These are phyloP conservation scores for Carex myosuroides DNA, from an alignment of 176 grass and related monocot species.

Conservation along the genomic window DNA sequence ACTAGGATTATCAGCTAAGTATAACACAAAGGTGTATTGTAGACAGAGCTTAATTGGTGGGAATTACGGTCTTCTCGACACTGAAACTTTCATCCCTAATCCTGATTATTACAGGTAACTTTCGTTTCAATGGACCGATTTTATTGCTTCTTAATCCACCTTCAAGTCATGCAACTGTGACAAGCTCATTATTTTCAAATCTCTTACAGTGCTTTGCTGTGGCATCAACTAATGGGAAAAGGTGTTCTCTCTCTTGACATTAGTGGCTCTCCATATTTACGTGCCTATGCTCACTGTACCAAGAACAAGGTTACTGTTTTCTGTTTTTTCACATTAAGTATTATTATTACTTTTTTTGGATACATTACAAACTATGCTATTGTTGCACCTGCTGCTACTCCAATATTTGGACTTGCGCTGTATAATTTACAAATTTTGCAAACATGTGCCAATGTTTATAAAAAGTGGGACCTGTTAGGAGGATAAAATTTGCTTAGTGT, in stretches of 20 bases:
- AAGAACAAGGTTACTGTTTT: constrained; percentile 50
- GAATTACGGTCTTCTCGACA: constrained; percentile 95
- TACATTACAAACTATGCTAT: background rate
- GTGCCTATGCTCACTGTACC: constrained; percentile 74
- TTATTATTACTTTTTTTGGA: background rate
- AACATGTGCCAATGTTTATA: background rate
- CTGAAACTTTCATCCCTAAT: constrained; percentile 67
- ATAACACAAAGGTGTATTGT: constrained; percentile 90
- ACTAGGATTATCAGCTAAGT: constrained; percentile 80
- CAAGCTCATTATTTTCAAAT: constrained; percentile 17
- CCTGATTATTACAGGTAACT: constrained; percentile 96
- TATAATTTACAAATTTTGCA: background rate
- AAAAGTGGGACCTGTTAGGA: background rate
- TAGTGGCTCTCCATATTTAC: constrained; percentile 64
- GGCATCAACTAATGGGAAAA: constrained; percentile 82
- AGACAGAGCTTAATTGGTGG: constrained; percentile 87
- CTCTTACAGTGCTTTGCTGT: constrained; percentile 71
- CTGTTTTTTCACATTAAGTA: background rate
- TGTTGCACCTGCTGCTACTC: background rate
- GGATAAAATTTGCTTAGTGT: background rate
- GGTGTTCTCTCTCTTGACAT: constrained; percentile 68
- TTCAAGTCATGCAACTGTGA: background rate
- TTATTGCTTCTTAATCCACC: background rate
- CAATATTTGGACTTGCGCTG: background rate
- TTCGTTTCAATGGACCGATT: background rate